Conservation (phyloP, 2,329 filamentous ascomycete species). For the Ophiostoma novo-ulmi region DNA sequence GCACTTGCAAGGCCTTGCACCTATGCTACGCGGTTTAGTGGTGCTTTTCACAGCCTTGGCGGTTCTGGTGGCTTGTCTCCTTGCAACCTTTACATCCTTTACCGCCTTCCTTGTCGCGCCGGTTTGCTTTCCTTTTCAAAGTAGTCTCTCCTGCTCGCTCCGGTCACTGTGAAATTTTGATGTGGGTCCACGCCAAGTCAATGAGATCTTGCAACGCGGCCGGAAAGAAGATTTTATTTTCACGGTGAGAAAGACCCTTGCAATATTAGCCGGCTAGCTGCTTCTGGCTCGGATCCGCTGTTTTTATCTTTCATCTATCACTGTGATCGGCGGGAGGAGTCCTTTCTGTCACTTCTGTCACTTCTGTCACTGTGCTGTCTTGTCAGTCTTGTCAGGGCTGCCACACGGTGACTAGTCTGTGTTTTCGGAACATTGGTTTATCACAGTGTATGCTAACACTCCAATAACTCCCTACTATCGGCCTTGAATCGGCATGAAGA, state of each 20-base stretch:
- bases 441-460: not conserved
- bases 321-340: not conserved
- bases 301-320: conserved; percentile 1
- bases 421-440: not conserved
- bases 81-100: not conserved
- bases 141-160: not conserved
- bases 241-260: not conserved
- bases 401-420: not conserved
- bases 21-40: not conserved
- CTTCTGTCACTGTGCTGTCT: not conserved
- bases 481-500: not conserved
- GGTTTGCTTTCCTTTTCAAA: no score
- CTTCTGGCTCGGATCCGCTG: not conserved
- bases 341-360: not conserved
- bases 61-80: not conserved
- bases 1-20: not conserved
- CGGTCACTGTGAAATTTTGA: not conserved
- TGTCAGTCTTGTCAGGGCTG: not conserved
- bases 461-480: not conserved
- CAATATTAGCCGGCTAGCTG: not conserved
- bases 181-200: not conserved
- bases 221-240: not conserved
- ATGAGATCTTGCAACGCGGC: not conserved
- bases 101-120: not conserved
- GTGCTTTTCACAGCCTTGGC: not conserved